Evolutionary conservation across 495 filamentous ascomycete species (phyloP), one percentile per base, ranked within the genome.

Genomic region (Daldinia vernicosa): DNA sequence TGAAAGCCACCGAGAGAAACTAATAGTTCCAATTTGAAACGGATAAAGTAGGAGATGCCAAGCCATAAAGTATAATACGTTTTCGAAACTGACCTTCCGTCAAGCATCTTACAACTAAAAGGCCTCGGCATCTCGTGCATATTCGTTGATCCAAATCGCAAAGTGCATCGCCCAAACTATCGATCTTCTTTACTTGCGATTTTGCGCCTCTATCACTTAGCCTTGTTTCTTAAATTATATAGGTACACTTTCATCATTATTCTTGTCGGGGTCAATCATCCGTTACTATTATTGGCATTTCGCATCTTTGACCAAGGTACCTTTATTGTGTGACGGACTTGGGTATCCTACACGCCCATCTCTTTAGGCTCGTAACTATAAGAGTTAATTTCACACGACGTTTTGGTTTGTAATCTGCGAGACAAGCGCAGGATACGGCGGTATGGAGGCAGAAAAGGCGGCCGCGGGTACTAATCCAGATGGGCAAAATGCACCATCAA

Each of bases 111-210:
- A 55, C 55, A 66, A 17, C 57, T 63, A 24, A 66, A 70, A 61
- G 66, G 67, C 71, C 71, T 74, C 71, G 71, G 71, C 63, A 74
- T 65, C 65, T 72, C 17, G 52, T 70, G 63, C 43, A 35, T 26
- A 27, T 45, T 62, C 19, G 30, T 68, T 35, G 63, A 52, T 57
- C 64, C 58, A 30, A 64, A 26, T 66, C 35, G 37, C 64, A 72
- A 57, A 52, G 60, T 45, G 43, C 9, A 4, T 47, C 4, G 11
- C 43, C 19, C 43, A 1, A 40, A 40, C 45, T 51, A 51, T 35
- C 33, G 33, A 35, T 35, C 12, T 35, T 35, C 33, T 35, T 35
- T 14, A 35, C 22, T 26, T 22, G 22, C 45, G 45, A 27, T 11
- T 30, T 28, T 53, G 4, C 8, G 4, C 8, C 3, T 47, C 19